phyloP scores from a whole-genome alignment of 2,329 filamentous ascomycete species.

The Pochonia chlamydosporia region DNA sequence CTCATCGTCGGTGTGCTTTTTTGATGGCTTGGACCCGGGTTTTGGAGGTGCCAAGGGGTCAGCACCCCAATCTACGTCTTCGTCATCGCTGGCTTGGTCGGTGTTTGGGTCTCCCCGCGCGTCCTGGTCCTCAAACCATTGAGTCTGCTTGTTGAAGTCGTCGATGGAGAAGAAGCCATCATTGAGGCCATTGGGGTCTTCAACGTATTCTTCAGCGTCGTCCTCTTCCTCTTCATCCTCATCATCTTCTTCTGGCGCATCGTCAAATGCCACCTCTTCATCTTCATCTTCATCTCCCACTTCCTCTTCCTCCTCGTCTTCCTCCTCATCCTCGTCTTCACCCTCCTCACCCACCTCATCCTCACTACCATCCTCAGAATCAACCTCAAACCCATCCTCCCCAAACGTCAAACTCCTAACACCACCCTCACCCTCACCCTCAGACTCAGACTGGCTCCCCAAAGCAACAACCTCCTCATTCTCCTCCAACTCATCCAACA shows the following conservation, averaged over 20 bases:
- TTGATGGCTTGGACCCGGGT: slow-evolving; percentile 17
- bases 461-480: slow-evolving; percentile 36
- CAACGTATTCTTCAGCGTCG: slow-evolving; percentile 37
- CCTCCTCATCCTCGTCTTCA: slow-evolving; percentile 11
- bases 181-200: slow-evolving; percentile 77
- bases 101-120: slow-evolving; percentile 68
- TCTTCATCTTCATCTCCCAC: slow-evolving; percentile 32
- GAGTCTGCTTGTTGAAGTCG: slow-evolving; percentile 91
- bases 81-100: slow-evolving; percentile 72
- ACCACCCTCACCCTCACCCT: slow-evolving; percentile 29
- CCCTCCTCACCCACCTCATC: slow-evolving; percentile 21
- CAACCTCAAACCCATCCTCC: slow-evolving; percentile 24
- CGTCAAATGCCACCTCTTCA: slow-evolving; percentile 16
- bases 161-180: slow-evolving; percentile 98
- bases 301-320: slow-evolving; percentile 19
- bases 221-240: slow-evolving; percentile 28
- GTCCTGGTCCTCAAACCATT: slow-evolving; percentile 84
- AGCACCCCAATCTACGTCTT: slow-evolving; percentile 80
- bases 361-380: slow-evolving; percentile 21
- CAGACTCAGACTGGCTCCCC: slow-evolving; percentile 20
- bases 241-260: slow-evolving; percentile 20
- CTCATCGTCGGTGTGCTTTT: slow-evolving; percentile 25
- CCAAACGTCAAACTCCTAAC: slow-evolving; percentile 20
- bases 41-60: slow-evolving; percentile 56
- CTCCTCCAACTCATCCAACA: slow-evolving; percentile 44